Conservation (phyloP, 2,329 filamentous ascomycete genomes). For the Curvularia sp. region DNA sequence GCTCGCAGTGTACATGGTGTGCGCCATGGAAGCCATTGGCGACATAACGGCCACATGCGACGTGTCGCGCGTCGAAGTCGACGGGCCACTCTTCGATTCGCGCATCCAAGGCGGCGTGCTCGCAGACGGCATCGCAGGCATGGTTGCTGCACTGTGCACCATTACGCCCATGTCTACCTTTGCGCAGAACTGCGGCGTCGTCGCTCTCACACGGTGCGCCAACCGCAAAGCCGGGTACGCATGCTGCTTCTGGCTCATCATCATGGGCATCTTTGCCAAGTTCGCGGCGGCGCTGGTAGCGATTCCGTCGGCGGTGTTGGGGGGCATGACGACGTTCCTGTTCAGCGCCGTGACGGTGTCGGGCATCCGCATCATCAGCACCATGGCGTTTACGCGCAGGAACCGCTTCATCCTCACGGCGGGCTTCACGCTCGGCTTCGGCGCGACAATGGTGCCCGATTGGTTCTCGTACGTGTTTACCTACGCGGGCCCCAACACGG, state of each 20-base stretch:
- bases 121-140: slow-evolving; percentile 77
- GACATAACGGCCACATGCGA: slow-evolving; percentile 84
- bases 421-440: slow-evolving; percentile 74
- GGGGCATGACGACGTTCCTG: slow-evolving; percentile 73
- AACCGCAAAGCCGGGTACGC: slow-evolving; percentile 82
- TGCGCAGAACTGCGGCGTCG: slow-evolving; percentile 49
- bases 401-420: slow-evolving; percentile 84
- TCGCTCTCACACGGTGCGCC: slow-evolving; percentile 80
- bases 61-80: slow-evolving; percentile 76
- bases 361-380: slow-evolving; percentile 77
- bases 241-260: slow-evolving; percentile 75
- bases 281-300: slow-evolving; percentile 80
- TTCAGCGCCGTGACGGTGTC: slow-evolving; percentile 79
- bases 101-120: slow-evolving; percentile 81
- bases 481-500: slow-evolving; percentile 71
- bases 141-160: slow-evolving; percentile 78
- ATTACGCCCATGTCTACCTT: slow-evolving; percentile 77
- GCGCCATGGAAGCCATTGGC: slow-evolving; percentile 80
- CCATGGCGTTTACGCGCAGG: slow-evolving; percentile 76
- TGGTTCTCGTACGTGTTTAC: slow-evolving; percentile 78
- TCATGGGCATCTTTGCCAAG: slow-evolving; percentile 85
- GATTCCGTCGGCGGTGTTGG: slow-evolving; percentile 66
- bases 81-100: slow-evolving; percentile 74
- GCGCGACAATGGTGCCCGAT: slow-evolving; percentile 56
- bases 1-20: slow-evolving; percentile 68